These are phyloP conservation scores for Aspergillus fischeri DNA, from an alignment of 2,329 filamentous ascomycete genomes.

Conservation along the genomic window DNA sequence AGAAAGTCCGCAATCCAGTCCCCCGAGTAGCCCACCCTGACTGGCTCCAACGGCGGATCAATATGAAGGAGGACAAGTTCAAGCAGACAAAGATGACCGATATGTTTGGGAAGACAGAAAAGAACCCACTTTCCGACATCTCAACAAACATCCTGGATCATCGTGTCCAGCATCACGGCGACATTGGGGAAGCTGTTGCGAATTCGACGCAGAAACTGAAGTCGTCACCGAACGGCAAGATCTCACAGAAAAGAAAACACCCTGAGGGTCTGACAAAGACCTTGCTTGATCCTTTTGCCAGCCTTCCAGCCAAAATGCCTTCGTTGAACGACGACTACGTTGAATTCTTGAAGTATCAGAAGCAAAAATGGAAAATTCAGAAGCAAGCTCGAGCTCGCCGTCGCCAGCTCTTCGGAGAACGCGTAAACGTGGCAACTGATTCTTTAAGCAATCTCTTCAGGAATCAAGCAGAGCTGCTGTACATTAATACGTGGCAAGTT, in stretches of 20 bases:
- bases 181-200: constrained; percentile 71
- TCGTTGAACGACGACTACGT: constrained; percentile 79
- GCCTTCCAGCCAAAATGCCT: constrained; percentile 79
- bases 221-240: constrained; percentile 53
- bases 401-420: constrained; percentile 89
- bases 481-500: constrained; percentile 92
- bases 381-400: constrained; percentile 81
- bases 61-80: constrained; percentile 92
- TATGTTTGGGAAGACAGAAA: constrained; percentile 59
- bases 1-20: constrained; percentile 92
- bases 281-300: constrained; percentile 72
- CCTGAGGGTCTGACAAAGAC: constrained; percentile 60
- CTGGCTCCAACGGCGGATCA: constrained; percentile 91
- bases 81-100: constrained; percentile 99
- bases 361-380: constrained; percentile 98
- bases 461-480: constrained; percentile 85
- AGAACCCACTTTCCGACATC: constrained; percentile 71
- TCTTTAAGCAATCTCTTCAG: constrained; percentile 71
- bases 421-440: constrained; percentile 58
- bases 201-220: constrained; percentile 66
- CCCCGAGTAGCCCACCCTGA: constrained; percentile 91
- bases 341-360: constrained; percentile 88
- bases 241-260: constrained; percentile 66
- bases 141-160: constrained; percentile 59
- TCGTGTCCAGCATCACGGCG: constrained; percentile 53